phyloP scores from a whole-genome alignment of 192 early-diverging fungal genomes.

The Mortierella antarctica region DNA sequence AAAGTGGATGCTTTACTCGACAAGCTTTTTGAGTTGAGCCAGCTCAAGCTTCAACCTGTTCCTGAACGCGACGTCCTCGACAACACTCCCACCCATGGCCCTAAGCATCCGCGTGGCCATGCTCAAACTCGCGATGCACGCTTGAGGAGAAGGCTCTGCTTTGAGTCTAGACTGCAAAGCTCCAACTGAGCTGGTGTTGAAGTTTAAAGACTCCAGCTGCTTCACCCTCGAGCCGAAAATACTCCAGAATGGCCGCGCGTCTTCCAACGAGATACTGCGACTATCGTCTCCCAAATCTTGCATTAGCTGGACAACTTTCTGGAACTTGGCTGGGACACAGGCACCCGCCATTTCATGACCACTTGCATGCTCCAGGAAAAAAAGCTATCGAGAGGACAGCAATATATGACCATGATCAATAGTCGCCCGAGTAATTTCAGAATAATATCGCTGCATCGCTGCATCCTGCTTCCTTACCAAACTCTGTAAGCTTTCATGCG shows the following conservation, averaged over 20 bases:
- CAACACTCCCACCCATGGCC: background rate
- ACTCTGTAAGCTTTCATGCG: background rate
- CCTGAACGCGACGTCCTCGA: background rate
- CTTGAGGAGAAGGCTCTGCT: slow-evolving; percentile 2
- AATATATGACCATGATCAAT: too few species aligned
- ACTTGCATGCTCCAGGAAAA: too few species aligned
- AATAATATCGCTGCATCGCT: too few species aligned
- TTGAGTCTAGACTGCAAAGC: background rate
- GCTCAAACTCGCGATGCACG: slow-evolving; percentile 13
- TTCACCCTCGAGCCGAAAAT: background rate
- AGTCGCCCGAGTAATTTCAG: too few species aligned
- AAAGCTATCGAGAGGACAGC: too few species aligned
- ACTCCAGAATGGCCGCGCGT: slow-evolving; percentile 9
- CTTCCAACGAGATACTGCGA: background rate
- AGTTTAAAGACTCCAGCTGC: background rate
- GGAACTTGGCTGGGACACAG: too few species aligned
- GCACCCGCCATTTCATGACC: too few species aligned
- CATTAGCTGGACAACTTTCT: too few species aligned
- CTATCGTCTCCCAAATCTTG: too few species aligned
- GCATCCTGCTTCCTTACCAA: too few species aligned
- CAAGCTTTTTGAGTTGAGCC: slow-evolving; percentile 1
- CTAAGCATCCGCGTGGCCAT: slow-evolving; percentile 11
- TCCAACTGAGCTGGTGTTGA: background rate
- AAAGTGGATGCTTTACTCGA: too few species aligned
- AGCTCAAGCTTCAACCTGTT: slow-evolving; percentile 1